Evolutionary conservation across 805 yeast genomes (phyloP), one percentile per base, ranked within the genome.

Genomic region (Tetrapisispora iriomotensis): DNA sequence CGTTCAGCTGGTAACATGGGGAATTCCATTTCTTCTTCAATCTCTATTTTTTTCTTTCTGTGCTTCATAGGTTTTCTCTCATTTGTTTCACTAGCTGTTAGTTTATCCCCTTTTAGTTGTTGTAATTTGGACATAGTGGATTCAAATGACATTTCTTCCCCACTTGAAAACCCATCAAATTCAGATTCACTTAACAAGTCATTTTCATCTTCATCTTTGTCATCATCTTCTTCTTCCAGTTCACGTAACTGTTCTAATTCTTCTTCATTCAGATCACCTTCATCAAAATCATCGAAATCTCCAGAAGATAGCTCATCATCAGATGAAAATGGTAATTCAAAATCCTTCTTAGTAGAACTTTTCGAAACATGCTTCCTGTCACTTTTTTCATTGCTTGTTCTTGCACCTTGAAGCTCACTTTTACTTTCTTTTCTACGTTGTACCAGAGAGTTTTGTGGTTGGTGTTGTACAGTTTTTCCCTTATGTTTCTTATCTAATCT

Each of bases 271-370:
- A 54, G 46, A 29, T 61, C 67, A 14, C 60, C 61, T 30, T 64
- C 72, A 33, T 63, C 63, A 35, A 61, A 65, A 3, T 61, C 67
- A 38, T 67, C 74, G 31, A 67, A 70, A 38, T 69, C 69, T 3
- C 62, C 68, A 8, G 65, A 64, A 15, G 65, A 60, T 31, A 64
- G 48, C 29, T 66, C 71, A 43, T 66, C 71, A 48, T 65, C 70
- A 7, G 65, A 57, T 3, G 69, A 64, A 45, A 62, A 64, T 23
- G 66, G 64, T 18, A 58, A 53, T 22, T 56, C 60, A 23, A 52
- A 50, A 15, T 49, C 36, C 24, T 50, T 48, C 9, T 50, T 54
- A 6, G 46, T 56, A 8, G 43, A 53, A 1, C 43, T 45, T 7
- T 43, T 19, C 17, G 18, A n/a, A 12, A 8, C 6, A 6, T 31